Base-by-base conservation (phyloP, 2,329 filamentous ascomycete genomes). In the Paracorniculantispora psalliotae region DNA sequence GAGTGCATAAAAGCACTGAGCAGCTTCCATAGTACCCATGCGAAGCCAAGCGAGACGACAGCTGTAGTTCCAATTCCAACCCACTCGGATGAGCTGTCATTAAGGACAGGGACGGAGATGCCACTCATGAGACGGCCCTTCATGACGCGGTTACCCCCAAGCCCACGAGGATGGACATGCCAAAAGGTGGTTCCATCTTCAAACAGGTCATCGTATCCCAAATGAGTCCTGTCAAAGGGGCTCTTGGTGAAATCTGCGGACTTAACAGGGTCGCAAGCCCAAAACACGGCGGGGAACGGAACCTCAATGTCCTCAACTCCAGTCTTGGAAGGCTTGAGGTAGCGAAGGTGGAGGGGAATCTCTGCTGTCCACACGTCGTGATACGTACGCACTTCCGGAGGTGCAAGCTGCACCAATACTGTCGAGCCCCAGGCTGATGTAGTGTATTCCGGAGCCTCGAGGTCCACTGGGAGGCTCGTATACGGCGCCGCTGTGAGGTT, bases 181-280 rank as follows among this genome's bases (percentile, higher is more conserved):
- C 92, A 96, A 70, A 96, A 97, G 69, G 90, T 80, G 0, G 91
- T 96, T 52, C 84, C 81, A 1, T 84, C 81, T 1, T 83, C 84
- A 70, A 97, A 97, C 9, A 96, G 73, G 0, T 81, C 83, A 64
- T 97, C 93, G 71, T 92, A 97, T 1, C 92, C 92, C n/a, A 97
- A 67, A 68, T 91, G 84, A n/a, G 81, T 77, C 6, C 90, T 80
- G 71, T 97, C 92, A 72, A 97, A 97, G 0, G 93, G 93, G 67
- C 89, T 96, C 5, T 80, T 82, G 0, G 82, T 73, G 73, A 93
- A 90, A 66, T 90, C 88, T 1, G 80, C 80, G 1, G 82, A 84
- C 54, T 84, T 81, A 10, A 84, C 81, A 0, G 87, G 83, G 8
- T 82, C 79, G 68, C 93, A 97, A 0, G 92, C 91, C 92, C 92